Conservation (phyloP, 495 filamentous ascomycete species). For the Podospora comata region DNA sequence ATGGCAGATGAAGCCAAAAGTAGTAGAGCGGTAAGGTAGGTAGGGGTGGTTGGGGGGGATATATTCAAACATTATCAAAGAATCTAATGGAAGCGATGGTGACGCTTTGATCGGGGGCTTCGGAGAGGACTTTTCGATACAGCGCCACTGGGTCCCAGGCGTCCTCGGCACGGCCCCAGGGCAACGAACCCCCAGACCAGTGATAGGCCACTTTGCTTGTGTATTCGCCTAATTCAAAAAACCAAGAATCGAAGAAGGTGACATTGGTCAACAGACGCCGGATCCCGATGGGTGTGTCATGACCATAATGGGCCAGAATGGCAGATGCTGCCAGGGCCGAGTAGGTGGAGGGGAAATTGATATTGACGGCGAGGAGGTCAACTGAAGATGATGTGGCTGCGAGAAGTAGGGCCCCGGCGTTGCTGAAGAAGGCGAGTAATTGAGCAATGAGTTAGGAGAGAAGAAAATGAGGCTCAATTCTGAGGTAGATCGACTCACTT, state of each 20-base stretch:
- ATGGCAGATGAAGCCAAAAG: not conserved
- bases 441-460: not conserved
- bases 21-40: too few relatives aligned
- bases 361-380: slow-evolving; percentile 41
- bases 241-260: slow-evolving; percentile 42
- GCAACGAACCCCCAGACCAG: slow-evolving; percentile 31
- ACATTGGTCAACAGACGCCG: slow-evolving; percentile 38
- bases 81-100: slow-evolving; percentile 47
- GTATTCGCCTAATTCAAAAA: slow-evolving; percentile 33
- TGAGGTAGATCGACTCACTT: slow-evolving; percentile 26
- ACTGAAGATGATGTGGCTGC: slow-evolving; percentile 34
- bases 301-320: slow-evolving; percentile 44
- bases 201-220: slow-evolving; percentile 42
- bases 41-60: not conserved
- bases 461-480: not conserved
- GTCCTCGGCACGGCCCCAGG: slow-evolving; percentile 33
- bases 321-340: slow-evolving; percentile 42
- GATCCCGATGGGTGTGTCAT: slow-evolving; percentile 39
- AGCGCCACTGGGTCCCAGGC: slow-evolving; percentile 43
- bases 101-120: slow-evolving; percentile 36
- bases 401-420: slow-evolving; percentile 37
- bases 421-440: slow-evolving; percentile 20
- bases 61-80: slow-evolving; percentile 34
- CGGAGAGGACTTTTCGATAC: slow-evolving; percentile 42
- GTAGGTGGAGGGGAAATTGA: slow-evolving; percentile 44